Conservation (phyloP, 2,329 filamentous ascomycete genomes). For the Madurella fahalii region DNA sequence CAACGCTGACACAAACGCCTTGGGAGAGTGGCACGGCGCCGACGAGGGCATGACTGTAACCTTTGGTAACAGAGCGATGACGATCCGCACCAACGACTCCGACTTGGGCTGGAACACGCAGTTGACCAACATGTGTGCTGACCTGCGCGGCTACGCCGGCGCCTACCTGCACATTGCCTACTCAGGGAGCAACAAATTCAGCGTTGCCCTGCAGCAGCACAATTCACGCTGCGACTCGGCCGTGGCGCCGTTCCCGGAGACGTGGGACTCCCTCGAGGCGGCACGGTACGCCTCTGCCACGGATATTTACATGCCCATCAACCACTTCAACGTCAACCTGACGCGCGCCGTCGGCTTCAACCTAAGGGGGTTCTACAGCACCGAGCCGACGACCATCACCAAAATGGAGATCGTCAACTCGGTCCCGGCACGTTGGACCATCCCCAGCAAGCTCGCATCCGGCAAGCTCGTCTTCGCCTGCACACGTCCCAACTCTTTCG, state of each 20-base stretch:
- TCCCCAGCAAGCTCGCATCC: slow-evolving; percentile 58
- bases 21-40: slow-evolving; percentile 63
- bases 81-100: slow-evolving; percentile 54
- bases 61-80: slow-evolving; percentile 49
- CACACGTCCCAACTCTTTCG: slow-evolving; percentile 65
- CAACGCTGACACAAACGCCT: slow-evolving; percentile 49
- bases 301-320: slow-evolving; percentile 64
- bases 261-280: slow-evolving; percentile 64
- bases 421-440: slow-evolving; percentile 46
- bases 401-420: slow-evolving; percentile 57
- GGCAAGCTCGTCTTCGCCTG: slow-evolving; percentile 60
- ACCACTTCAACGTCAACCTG: slow-evolving; percentile 61
- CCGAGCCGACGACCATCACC: slow-evolving; percentile 46
- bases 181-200: slow-evolving; percentile 59
- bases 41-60: slow-evolving; percentile 55
- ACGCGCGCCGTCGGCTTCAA: slow-evolving; percentile 54
- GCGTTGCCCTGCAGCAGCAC: slow-evolving; percentile 62
- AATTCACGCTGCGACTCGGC: slow-evolving; percentile 55
- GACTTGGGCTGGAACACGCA: slow-evolving; percentile 32
- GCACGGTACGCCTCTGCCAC: slow-evolving; percentile 49
- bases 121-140: slow-evolving; percentile 47
- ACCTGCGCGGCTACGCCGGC: slow-evolving; percentile 50
- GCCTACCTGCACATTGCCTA: slow-evolving; percentile 63
- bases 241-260: slow-evolving; percentile 59
- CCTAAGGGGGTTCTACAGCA: slow-evolving; percentile 60